Evolutionary conservation across 78 protist genomes (phyloP).

Genomic region (Chrysochromulina parva): DNA sequence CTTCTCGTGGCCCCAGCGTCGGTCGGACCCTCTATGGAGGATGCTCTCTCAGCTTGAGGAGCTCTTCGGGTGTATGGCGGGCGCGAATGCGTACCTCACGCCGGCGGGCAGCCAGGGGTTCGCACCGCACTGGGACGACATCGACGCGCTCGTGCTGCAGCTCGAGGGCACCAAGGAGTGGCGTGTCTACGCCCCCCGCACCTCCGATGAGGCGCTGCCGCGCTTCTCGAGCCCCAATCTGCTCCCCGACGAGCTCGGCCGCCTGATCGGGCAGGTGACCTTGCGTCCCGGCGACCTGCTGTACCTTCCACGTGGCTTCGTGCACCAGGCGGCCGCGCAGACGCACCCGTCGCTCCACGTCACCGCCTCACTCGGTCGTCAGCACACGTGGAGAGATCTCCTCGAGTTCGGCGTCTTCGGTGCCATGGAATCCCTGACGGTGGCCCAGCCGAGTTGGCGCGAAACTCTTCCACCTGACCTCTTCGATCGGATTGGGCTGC

Average conservation of each 20-base stretch:
- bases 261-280: conserved; percentile 43
- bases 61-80: conserved; percentile 63
- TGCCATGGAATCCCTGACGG: background rate
- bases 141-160: conserved; percentile 86
- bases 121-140: conserved; percentile 94
- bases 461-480: conserved; percentile 58
- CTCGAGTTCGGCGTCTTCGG: conserved; percentile 43
- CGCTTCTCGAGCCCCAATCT: conserved; percentile 31
- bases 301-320: conserved; percentile 87
- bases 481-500: conserved; percentile 37
- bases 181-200: conserved; percentile 62
- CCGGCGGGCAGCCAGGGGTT: conserved; percentile 83
- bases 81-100: conserved; percentile 84
- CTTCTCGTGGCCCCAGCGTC: conserved; percentile 69
- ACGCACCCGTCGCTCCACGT: conserved; percentile 67
- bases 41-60: conserved; percentile 59
- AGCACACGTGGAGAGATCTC: conserved; percentile 64
- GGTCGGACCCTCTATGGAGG: conserved; percentile 48
- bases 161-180: conserved; percentile 84
- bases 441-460: conserved; percentile 28
- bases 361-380: conserved; percentile 70
- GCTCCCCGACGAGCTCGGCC: conserved; percentile 53
- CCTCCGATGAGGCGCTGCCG: background rate
- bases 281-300: conserved; percentile 83
- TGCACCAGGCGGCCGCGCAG: conserved; percentile 76